Percentiles rank a stretch among this genome's conserved stretches.
Evolutionary conservation across 2,329 filamentous ascomycete species (phyloP).

Genomic region (Phoma sp.): DNA sequence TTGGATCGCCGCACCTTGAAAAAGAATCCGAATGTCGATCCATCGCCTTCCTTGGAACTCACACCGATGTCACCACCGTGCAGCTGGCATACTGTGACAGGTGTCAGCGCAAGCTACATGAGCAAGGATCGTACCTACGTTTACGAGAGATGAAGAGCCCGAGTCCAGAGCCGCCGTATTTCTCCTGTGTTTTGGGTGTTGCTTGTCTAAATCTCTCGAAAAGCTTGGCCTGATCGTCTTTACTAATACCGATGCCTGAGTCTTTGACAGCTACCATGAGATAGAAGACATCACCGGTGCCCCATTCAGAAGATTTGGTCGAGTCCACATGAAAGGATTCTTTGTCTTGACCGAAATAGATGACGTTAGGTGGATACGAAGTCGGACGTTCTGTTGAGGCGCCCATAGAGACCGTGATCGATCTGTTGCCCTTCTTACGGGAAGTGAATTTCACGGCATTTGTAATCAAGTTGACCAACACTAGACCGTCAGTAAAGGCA

Average conservation of each 20-base stretch:
- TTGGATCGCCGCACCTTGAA: slow-evolving; percentile 44
- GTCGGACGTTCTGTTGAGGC: slow-evolving; percentile 46
- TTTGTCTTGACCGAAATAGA: slow-evolving; percentile 51
- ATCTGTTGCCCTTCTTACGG: slow-evolving; percentile 46
- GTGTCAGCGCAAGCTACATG: not conserved
- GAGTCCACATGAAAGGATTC: slow-evolving; percentile 49
- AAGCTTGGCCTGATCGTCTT: slow-evolving; percentile 49
- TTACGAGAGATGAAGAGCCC: slow-evolving; percentile 49
- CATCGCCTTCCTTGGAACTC: slow-evolving; percentile 43
- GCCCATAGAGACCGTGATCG: slow-evolving; percentile 52
- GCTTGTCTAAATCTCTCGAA: slow-evolving; percentile 53
- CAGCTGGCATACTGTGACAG: slow-evolving; percentile 39
- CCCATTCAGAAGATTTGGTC: slow-evolving; percentile 52
- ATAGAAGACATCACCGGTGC: slow-evolving; percentile 47
- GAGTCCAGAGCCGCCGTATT: slow-evolving; percentile 51
- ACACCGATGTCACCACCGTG: slow-evolving; percentile 50
- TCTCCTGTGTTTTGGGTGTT: slow-evolving; percentile 49
- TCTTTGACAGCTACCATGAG: slow-evolving; percentile 55
- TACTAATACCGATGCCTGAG: slow-evolving; percentile 52
- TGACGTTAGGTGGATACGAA: slow-evolving; percentile 53
- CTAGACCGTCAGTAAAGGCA: slow-evolving; percentile 26
- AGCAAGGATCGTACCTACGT: slow-evolving; percentile 24
- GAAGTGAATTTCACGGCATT: slow-evolving; percentile 57
- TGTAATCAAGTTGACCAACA: slow-evolving; percentile 53
- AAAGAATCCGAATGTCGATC: slow-evolving; percentile 48